Evolutionary conservation across 1,284 basidiomycete species (phyloP).

Genomic region (Hortiboletus rubellus): DNA sequence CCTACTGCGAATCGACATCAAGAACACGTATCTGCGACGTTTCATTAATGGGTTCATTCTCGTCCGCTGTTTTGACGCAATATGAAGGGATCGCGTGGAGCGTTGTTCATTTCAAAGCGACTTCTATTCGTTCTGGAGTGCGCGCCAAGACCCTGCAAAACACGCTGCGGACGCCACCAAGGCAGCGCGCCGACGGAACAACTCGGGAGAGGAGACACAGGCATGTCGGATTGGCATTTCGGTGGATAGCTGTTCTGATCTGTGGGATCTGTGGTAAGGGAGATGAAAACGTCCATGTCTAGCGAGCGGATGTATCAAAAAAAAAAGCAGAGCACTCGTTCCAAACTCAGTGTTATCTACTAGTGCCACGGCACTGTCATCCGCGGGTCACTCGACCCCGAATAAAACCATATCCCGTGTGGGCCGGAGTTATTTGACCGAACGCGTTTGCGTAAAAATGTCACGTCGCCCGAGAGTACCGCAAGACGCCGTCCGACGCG

Average conservation of each 20-base stretch:
- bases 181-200: slow-evolving; percentile 1
- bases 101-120: slow-evolving; percentile 20
- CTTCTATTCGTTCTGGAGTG: background rate
- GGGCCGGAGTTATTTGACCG: background rate
- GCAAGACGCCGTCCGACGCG: background rate
- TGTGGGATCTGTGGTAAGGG: slow-evolving; percentile 3
- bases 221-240: slow-evolving; percentile 1
- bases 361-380: background rate
- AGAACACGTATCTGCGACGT: slow-evolving; percentile 2
- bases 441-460: background rate
- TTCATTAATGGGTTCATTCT: slow-evolving; percentile 7
- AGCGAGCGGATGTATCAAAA: background rate
- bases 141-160: slow-evolving; percentile 1
- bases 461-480: background rate
- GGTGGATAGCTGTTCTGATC: slow-evolving; percentile 12
- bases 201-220: slow-evolving; percentile 3
- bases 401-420: background rate
- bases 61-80: slow-evolving; percentile 1
- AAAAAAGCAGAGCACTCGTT: background rate
- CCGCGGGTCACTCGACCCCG: background rate
- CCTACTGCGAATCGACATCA: slow-evolving; percentile 1
- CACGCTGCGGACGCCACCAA: slow-evolving; percentile 9
- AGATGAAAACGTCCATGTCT: slow-evolving; percentile 14
- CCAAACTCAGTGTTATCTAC: background rate
- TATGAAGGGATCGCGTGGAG: slow-evolving; percentile 18